These are phyloP conservation scores for Larix sibirica DNA, from an alignment of 83 land plant genomes.

Conservation along the genomic window DNA sequence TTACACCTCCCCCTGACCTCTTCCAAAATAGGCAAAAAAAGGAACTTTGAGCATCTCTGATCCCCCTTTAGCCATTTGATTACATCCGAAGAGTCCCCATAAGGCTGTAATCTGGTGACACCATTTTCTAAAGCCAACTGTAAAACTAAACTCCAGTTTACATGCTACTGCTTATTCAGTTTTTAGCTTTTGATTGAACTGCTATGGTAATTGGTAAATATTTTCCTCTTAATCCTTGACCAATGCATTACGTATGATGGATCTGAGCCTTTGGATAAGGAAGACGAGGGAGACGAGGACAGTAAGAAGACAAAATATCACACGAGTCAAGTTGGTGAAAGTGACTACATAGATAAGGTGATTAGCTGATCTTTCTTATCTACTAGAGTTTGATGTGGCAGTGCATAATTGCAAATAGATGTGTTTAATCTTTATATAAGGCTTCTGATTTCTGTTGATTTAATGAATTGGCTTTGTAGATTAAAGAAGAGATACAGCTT, in stretches of 20 bases:
- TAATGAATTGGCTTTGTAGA: conserved; percentile 39
- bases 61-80: no score
- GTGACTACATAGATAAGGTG: conserved; percentile 84
- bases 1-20: no score
- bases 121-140: no score
- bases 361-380: neutral
- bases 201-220: neutral
- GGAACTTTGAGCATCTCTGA: no score
- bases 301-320: conserved; percentile 36
- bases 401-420: no score
- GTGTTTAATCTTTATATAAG: no score
- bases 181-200: neutral
- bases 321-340: conserved; percentile 31
- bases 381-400: neutral
- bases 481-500: conserved; percentile 91
- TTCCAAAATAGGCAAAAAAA: no score
- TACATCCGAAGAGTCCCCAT: no score
- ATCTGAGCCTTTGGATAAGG: conserved; percentile 54
- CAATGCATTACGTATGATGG: conserved; percentile 63
- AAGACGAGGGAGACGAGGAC: conserved; percentile 48
- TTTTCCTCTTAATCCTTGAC: conserved; percentile 8
- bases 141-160: neutral
- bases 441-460: conserved; percentile 3
- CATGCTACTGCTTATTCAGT: neutral
- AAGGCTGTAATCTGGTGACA: no score